Base-by-base conservation (phyloP, 2,329 filamentous ascomycete species). In the Fusarium sp. region DNA sequence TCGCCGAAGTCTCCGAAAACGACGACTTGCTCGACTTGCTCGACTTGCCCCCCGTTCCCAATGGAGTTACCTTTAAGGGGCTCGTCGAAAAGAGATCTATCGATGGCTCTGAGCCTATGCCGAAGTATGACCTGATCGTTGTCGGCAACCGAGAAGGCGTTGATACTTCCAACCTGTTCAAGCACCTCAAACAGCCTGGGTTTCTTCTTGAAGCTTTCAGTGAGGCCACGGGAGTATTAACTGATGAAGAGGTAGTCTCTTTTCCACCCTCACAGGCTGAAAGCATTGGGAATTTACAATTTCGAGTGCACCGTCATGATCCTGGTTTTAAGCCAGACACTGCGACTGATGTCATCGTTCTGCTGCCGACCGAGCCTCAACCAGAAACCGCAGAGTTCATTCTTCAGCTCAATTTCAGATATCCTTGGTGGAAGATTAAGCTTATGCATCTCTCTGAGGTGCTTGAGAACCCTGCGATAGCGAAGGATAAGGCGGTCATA, bases 121-220 rank as follows among this genome's bases (percentile, higher is more conserved):
- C 79, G 6, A 60, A 78, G 4, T 85, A 84, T 45, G 76, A 85
- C 35, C 58, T 85, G 6, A 78, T 85, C 27, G 66, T 85, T 45
- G 58, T 72, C 11, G 77, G 75, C 57, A 60, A 54, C 11, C 66
- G 76, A 23, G 41, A 67, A 2, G 52, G 41, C 6, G 9, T 78
- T 8, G 63, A 80, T 10, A 68, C 63, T 6, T 20, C 63, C 5
- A 58, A 43, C 1, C 66, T 82, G 13, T 39, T 68, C 41, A 70
- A 70, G n/a, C 77, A 79, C 30, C 70, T 84, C 32, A 78, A 73
- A 41, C 66, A 67, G 1, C 80, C 75, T 7, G 83, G 83, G 1
- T 52, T 81, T 39, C 25, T 84, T 9, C 57, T 83, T 20, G 70
- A 72, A 76, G 52, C 23, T 23, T 54, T 32, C 5, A 32, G 18